Percentiles rank a stretch among this genome's conserved stretches.
phyloP scores from a whole-genome alignment of 169 alveolate genomes.

The Plasmodium cynomolgi region DNA sequence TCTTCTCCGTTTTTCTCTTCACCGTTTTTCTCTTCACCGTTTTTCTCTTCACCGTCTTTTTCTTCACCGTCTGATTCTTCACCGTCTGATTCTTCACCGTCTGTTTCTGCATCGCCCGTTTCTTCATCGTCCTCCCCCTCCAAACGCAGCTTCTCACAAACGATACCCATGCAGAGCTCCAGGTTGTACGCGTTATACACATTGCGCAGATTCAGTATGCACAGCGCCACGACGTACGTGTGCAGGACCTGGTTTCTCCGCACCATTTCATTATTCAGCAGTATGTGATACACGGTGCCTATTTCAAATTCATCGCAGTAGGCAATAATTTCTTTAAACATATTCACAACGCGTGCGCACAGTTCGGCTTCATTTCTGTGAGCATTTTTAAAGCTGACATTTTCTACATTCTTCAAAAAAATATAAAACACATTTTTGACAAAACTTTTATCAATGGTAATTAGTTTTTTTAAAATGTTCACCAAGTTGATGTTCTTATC shows the following conservation, averaged over 20 bases:
- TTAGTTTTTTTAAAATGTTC: conserved; percentile 53
- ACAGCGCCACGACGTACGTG: conserved; percentile 25
- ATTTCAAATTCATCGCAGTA: conserved; percentile 65
- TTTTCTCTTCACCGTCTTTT: neutral
- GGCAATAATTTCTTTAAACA: conserved; percentile 52
- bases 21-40: neutral
- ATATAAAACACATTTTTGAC: conserved; percentile 74
- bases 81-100: neutral
- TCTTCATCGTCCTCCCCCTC: neutral
- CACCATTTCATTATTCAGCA: conserved; percentile 17
- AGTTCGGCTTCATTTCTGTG: neutral
- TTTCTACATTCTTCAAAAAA: conserved; percentile 52
- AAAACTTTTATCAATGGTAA: conserved; percentile 62
- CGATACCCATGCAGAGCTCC: conserved; percentile 36
- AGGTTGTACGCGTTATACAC: conserved; percentile 54
- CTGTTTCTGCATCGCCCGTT: neutral
- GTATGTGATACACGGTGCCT: conserved; percentile 38
- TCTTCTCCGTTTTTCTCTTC: neutral
- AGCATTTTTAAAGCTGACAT: neutral
- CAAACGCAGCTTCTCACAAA: conserved; percentile 9
- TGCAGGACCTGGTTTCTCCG: neutral
- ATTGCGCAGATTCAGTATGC: conserved; percentile 55
- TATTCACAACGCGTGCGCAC: neutral
- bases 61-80: neutral
- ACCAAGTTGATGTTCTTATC: conserved; percentile 18